Base-by-base conservation (phyloP, 2,329 filamentous ascomycete genomes). In the Phaeosphaeriaceae sp. region DNA sequence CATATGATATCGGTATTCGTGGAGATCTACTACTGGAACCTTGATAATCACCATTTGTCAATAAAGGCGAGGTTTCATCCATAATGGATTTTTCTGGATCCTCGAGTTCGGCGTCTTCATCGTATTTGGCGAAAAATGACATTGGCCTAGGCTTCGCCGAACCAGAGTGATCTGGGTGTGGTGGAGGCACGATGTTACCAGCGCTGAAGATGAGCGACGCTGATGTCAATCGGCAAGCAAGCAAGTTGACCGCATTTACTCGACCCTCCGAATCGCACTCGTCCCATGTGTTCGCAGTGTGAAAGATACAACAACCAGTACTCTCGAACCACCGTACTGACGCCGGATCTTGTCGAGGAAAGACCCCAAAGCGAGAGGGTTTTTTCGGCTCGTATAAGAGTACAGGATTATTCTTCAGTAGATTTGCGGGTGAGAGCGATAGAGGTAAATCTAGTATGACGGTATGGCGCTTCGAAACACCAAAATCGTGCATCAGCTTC, bases 401-500 rank as follows among this genome's bases (percentile, higher is more conserved):
- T 0, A 83, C 79, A 3, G 83, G 81, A 39, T 76, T 76, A 52
- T 82, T 83, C 48, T 74, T 81, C 1, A 81, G 63, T 21, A 86
- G 75, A 49, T 88, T 88, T 33, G 84, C 64, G 0, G 86, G 86
- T 50, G 88, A 82, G 1, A 90, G 74, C 0, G 82, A 83, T 0
- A 90, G 74, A 0, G 87, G 87, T 8, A 89, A 75, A 60, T 90
- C 87, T 72, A 90, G 80, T 46, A 90, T 87, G 30, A 89, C 73
- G 0, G 86, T 88, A 60, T 88, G 80, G 4, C 64, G 68, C 4
- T 73, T 77, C 1, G 86, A 87, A 1, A 87, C 86, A 12, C 87
- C 87, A 69, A 89, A 90, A 66, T 90, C 87, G 63, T 90, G 87
- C 86, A 90, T 90, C 81, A 90, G 87, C 64, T 87, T 88, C 1